These are phyloP conservation scores for Aureobasidium sp. DNA, from an alignment of 2,329 filamentous ascomycete species.

Conservation along the genomic window DNA sequence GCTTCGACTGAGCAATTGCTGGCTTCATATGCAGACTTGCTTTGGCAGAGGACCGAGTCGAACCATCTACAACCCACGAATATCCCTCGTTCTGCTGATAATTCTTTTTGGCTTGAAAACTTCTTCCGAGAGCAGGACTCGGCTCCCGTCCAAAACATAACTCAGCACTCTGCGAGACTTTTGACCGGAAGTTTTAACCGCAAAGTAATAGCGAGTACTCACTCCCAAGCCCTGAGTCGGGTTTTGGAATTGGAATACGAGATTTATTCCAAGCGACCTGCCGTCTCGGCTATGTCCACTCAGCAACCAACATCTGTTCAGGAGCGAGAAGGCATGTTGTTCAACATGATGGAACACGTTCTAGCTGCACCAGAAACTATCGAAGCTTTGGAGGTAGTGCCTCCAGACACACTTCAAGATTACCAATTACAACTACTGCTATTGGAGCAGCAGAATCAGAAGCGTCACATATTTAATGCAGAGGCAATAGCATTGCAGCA, in stretches of 20 bases:
- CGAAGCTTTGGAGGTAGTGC: not conserved
- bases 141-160: not conserved
- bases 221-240: not conserved
- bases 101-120: not conserved
- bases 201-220: not conserved
- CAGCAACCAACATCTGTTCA: not conserved
- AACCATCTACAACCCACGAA: not conserved
- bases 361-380: not conserved
- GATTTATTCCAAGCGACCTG: not conserved
- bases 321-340: not conserved
- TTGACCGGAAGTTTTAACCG: not conserved
- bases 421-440: not conserved
- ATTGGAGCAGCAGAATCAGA: not conserved
- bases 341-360: conserved; percentile 8
- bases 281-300: not conserved
- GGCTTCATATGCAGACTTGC: conserved; percentile 11
- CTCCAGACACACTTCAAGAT: not conserved
- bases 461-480: not conserved
- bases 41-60: conserved; percentile 8
- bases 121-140: not conserved
- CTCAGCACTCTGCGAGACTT: not conserved
- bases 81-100: not conserved
- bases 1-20: conserved; percentile 4
- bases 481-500: not conserved
- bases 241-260: conserved; percentile 6